phyloP scores from a whole-genome alignment of 192 early-diverging fungal genomes.

The Entrophospora sp. region DNA sequence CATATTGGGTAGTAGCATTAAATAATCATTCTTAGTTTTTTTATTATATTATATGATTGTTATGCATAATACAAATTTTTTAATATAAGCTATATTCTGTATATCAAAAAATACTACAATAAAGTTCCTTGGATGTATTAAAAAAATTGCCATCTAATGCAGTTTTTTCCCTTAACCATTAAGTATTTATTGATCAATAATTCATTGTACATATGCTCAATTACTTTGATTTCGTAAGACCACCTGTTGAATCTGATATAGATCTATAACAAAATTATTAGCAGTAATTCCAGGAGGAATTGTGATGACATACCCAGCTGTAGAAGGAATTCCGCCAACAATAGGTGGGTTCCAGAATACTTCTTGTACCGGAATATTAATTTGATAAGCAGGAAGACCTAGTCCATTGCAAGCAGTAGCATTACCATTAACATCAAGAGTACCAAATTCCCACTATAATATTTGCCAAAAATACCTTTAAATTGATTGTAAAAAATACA shows the following conservation, averaged over 20 bases:
- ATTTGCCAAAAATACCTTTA: constrained; percentile 5
- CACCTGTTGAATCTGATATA: background rate
- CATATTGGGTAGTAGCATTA: too few species aligned
- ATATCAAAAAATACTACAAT: background rate
- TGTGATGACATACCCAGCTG: background rate
- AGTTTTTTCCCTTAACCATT: background rate
- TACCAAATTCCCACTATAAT: constrained; percentile 11
- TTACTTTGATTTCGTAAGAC: background rate
- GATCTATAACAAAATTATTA: constrained; percentile 2
- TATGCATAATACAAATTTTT: constrained; percentile 5
- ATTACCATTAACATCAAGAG: background rate
- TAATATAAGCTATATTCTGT: background rate
- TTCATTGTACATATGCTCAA: background rate
- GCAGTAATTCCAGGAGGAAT: background rate
- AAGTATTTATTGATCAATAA: background rate
- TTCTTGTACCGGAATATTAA: background rate
- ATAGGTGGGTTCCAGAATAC: background rate
- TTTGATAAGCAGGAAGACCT: constrained; percentile 1
- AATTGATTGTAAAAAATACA: background rate
- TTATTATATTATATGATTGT: too few species aligned
- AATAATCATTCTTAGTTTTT: too few species aligned
- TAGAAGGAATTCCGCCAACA: background rate
- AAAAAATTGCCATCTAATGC: background rate
- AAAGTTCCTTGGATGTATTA: background rate
- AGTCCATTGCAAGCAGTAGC: background rate